phyloP scores from a whole-genome alignment of 192 early-diverging fungal genomes.

The Entomortierella chlamydospora region DNA sequence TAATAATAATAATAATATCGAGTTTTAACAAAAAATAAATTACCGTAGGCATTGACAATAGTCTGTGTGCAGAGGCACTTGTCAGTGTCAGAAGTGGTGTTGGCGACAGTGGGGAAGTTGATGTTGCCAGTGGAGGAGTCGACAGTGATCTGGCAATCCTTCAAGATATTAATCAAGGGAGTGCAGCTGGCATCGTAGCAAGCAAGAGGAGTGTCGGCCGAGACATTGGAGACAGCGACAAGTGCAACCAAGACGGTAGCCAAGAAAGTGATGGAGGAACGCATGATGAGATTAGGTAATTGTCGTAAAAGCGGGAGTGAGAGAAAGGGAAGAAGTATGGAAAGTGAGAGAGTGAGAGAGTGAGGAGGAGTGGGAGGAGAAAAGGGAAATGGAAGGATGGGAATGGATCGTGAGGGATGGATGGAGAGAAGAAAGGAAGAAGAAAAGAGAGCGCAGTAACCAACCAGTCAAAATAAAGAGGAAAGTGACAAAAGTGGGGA shows the following conservation, averaged over 20 bases:
- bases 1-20: background rate
- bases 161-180: slow-evolving; percentile 25
- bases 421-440: slow-evolving; percentile 13
- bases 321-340: background rate
- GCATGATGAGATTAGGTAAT: slow-evolving; percentile 24
- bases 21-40: no score
- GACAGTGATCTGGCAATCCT: slow-evolving; percentile 38
- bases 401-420: no score
- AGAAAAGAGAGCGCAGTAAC: background rate
- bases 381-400: slow-evolving; percentile 6
- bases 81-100: slow-evolving; percentile 31
- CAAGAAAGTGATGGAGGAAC: slow-evolving; percentile 25
- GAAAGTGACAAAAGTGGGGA: slow-evolving; percentile 3
- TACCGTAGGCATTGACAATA: slow-evolving; percentile 45
- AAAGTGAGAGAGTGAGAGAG: slow-evolving; percentile 1
- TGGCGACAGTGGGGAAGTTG: slow-evolving; percentile 37
- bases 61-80: slow-evolving; percentile 54
- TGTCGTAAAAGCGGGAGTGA: background rate
- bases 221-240: slow-evolving; percentile 26
- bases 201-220: slow-evolving; percentile 40
- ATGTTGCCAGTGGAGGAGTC: slow-evolving; percentile 40
- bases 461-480: background rate
- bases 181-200: slow-evolving; percentile 42
- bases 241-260: slow-evolving; percentile 17
- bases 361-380: slow-evolving; percentile 6